phyloP scores from a whole-genome alignment of 441 rosid genomes.

The Erodium trifolium region DNA sequence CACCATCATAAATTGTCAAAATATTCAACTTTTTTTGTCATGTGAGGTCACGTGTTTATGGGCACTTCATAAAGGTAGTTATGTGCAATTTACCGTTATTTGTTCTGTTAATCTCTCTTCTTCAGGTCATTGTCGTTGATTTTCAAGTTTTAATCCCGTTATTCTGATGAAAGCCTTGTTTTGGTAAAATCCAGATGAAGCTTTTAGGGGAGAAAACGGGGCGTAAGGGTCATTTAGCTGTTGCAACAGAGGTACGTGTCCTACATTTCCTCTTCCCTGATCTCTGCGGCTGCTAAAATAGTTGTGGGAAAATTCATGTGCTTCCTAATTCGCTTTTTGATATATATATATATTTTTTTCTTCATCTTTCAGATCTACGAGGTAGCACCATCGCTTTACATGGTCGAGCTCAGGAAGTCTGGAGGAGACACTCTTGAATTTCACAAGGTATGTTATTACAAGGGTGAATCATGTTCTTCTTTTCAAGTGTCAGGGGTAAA shows the following conservation, averaged over 20 bases:
- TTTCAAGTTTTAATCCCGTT: no score
- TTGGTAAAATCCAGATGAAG: slow-evolving; percentile 51
- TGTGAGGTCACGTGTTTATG: no score
- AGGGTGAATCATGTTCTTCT: no score
- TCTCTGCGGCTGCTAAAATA: not conserved
- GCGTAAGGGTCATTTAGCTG: slow-evolving; percentile 91
- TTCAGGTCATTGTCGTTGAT: no score
- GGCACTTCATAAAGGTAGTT: no score
- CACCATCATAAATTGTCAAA: no score
- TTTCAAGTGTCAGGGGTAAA: no score
- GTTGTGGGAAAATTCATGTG: not conserved
- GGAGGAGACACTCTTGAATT: slow-evolving; percentile 98
- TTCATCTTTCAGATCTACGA: slow-evolving; percentile 56
- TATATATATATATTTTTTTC: slow-evolving; percentile 2
- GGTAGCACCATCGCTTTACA: slow-evolving; percentile 94
- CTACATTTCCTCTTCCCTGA: not conserved
- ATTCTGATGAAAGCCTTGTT: slow-evolving; percentile 16
- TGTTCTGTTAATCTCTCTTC: no score
- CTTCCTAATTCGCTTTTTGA: not conserved
- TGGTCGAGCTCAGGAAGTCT: slow-evolving; percentile 95
- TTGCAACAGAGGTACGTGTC: slow-evolving; percentile 73
- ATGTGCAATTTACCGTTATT: no score
- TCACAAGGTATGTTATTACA: slow-evolving; percentile 56
- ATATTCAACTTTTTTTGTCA: no score
- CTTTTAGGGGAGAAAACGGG: slow-evolving; percentile 88